A percentile compares a stretch with the other conserved stretches of the same genome.
phyloP scores from a whole-genome alignment of 257 asterid species.

The Scutellaria minor region DNA sequence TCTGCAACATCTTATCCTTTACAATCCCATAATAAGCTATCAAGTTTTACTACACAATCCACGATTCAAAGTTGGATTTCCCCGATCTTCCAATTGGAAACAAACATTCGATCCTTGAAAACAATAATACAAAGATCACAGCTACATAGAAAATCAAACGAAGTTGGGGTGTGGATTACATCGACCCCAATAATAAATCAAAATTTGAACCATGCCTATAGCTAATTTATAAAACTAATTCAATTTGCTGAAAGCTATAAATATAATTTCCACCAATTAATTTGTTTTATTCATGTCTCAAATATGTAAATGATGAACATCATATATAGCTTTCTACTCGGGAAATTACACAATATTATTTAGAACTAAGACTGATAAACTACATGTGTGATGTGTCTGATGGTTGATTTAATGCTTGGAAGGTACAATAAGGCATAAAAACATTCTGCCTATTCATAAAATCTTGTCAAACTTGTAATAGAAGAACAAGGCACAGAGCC shows the following conservation, averaged over 20 bases:
- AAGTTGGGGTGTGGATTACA: too few relatives aligned
- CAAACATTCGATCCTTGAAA: too few relatives aligned
- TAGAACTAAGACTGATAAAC: too few relatives aligned
- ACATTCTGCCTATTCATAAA: neutral
- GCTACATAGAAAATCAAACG: neutral
- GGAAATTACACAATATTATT: too few relatives aligned
- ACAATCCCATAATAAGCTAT: too few relatives aligned
- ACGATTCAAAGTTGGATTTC: too few relatives aligned
- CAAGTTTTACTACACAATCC: too few relatives aligned
- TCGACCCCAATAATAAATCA: neutral
- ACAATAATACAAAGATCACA: neutral
- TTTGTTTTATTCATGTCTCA: neutral
- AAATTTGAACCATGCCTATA: neutral
- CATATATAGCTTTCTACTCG: too few relatives aligned
- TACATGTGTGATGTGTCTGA: too few relatives aligned
- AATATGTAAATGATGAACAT: neutral
- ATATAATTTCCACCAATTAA: neutral
- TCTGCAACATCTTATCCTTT: too few relatives aligned
- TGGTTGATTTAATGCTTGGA: neutral
- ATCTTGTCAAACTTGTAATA: conserved; percentile 22
- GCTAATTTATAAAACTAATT: neutral
- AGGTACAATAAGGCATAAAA: neutral
- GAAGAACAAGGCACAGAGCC: conserved; percentile 37
- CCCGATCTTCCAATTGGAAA: too few relatives aligned
- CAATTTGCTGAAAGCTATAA: neutral